Evolutionary conservation across 768 basidiomycete species (phyloP).

Genomic region (Rhizopogon vinicolor): DNA sequence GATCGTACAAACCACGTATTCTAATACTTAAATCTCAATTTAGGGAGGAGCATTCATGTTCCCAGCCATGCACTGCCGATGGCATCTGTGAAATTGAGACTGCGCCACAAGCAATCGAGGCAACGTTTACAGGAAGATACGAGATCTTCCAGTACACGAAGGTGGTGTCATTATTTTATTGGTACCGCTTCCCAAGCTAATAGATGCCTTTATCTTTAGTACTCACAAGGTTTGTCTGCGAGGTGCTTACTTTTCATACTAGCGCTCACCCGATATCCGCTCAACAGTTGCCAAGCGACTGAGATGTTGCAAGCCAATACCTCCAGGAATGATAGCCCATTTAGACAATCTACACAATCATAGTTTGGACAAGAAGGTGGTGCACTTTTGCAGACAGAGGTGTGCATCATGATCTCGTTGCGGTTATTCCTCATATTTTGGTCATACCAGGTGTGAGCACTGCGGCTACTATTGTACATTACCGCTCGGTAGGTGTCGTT

Average conservation of each 20-base stretch:
- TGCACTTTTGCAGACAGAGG: slow-evolving; percentile 54
- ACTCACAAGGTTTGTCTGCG: slow-evolving; percentile 42
- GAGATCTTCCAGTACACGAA: slow-evolving; percentile 65
- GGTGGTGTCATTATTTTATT: slow-evolving; percentile 24
- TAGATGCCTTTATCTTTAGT: slow-evolving; percentile 26
- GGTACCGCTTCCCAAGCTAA: background rate
- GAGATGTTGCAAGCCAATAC: slow-evolving; percentile 44
- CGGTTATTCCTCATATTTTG: background rate
- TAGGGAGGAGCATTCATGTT: slow-evolving; percentile 51
- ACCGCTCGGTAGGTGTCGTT: slow-evolving; percentile 38
- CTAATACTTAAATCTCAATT: background rate
- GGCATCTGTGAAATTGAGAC: slow-evolving; percentile 61
- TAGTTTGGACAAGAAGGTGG: slow-evolving; percentile 34
- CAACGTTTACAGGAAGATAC: slow-evolving; percentile 55
- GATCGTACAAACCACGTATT: background rate
- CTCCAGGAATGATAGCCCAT: slow-evolving; percentile 38
- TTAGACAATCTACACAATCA: slow-evolving; percentile 42
- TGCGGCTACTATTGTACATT: slow-evolving; percentile 59
- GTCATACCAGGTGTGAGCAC: slow-evolving; percentile 37
- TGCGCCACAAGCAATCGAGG: slow-evolving; percentile 53
- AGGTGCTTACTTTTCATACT: background rate
- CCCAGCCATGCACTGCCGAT: slow-evolving; percentile 33
- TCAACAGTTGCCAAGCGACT: slow-evolving; percentile 43
- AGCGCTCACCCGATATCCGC: rapidly evolving
- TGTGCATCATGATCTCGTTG: slow-evolving; percentile 13